Evolutionary conservation across 768 basidiomycete species (phyloP), one percentile per base, ranked within the genome.

Genomic region (Coprinopsis sp.): DNA sequence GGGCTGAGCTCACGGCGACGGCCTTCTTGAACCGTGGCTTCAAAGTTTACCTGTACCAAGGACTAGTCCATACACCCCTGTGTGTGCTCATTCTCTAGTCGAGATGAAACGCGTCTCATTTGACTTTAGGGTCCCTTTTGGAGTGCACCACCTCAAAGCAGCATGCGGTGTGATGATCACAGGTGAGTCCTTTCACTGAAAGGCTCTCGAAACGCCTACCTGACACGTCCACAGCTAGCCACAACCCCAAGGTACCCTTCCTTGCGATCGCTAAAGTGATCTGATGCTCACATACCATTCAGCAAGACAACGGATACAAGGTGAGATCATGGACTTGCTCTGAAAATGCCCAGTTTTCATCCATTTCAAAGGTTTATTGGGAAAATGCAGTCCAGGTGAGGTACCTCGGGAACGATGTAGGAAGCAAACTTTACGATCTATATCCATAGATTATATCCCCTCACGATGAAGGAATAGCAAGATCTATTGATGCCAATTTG

Each of bases 111-210:
- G 3, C 36, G 23, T 22, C 22, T 28, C 10, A 21, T 27, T 44
- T 12, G 6, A 43, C 29, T 43, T 31, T 33, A 91, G 89, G 62
- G 88, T 91, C 1, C 91, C 91, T 0, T 93, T 91, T 61, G 75
- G 78, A 22, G 74, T 91, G 12, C 81, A 79, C 54, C 68, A 63
- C 41, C 58, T 89, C 37, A 68, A 68, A 10, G 89, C 91, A 3
- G 82, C 84, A 1, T 84, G 85, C 50, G 91, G 91, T 16, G 79
- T 93, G 2, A 94, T 94, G 91, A 86, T 94, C 40, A 94, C 91
- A 53, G 89, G 87, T 82, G 38, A 33, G 67, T 43, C 28, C 34
- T 55, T 25, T n/a, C 4, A 29, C 24, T 29, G n/a, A n/a, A 29
- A 4, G 13, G 44, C 49, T 13, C 34, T 37, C 48, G n/a, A 24